phyloP scores from a whole-genome alignment of 495 filamentous ascomycete genomes.

The Halenospora varia region DNA sequence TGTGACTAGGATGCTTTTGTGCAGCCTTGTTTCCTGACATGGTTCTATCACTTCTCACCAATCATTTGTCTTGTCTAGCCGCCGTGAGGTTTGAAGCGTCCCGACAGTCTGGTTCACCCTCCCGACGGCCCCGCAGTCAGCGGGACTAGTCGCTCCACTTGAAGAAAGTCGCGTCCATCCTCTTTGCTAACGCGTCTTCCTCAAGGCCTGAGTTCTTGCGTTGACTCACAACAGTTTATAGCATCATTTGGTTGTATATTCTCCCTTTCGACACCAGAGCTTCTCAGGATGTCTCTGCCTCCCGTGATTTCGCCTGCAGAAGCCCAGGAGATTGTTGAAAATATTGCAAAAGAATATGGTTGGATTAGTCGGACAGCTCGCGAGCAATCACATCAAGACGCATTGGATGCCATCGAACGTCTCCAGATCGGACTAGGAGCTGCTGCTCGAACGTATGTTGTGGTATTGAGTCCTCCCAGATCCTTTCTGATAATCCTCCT shows the following conservation, averaged over 20 bases:
- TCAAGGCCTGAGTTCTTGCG: constrained; percentile 1
- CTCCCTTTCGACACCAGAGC: neutral
- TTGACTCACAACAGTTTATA: constrained; percentile 3
- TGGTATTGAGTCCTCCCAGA: constrained; percentile 1
- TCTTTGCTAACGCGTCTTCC: constrained; percentile 6
- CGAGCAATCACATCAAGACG: no score
- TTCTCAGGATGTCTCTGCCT: no score
- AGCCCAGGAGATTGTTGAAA: no score
- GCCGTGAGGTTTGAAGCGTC: neutral
- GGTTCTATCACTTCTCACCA: neutral
- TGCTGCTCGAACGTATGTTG: constrained; percentile 8
- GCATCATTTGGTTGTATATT: constrained; percentile 2
- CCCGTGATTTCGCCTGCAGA: no score
- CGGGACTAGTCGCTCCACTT: neutral
- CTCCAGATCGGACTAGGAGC: constrained; percentile 1
- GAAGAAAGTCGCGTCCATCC: neutral
- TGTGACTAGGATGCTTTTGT: neutral
- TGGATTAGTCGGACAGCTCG: no score
- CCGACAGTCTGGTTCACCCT: constrained; percentile 8
- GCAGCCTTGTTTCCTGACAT: neutral
- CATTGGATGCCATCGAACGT: no score
- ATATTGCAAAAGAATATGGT: no score
- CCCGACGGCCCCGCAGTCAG: neutral
- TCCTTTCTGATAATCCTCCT: constrained; percentile 1
- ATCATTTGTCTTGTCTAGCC: constrained; percentile 1